Conservation (phyloP, 176 grass and related monocot species). For the Areca catechu region DNA sequence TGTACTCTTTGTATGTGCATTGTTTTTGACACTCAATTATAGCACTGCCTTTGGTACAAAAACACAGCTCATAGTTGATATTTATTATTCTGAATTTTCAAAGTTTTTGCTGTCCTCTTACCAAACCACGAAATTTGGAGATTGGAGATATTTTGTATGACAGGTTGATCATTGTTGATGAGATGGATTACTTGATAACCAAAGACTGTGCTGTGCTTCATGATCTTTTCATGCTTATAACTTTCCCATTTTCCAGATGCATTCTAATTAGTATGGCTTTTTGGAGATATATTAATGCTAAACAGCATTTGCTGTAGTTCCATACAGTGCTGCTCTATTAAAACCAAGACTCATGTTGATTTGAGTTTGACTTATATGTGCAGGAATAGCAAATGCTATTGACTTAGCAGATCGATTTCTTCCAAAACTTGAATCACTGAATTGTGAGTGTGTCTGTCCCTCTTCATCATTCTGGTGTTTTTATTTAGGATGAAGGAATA, state of each 20-base stretch:
- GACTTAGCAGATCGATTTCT: constrained; percentile 89
- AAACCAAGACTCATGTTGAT: too few species aligned
- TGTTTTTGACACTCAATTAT: background rate
- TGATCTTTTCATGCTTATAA: constrained; percentile 95
- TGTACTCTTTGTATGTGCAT: background rate
- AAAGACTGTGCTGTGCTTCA: constrained; percentile 76
- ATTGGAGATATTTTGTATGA: constrained; percentile 1
- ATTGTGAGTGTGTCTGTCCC: constrained; percentile 41
- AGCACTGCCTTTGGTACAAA: too few species aligned
- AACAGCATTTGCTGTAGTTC: background rate
- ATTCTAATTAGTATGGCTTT: constrained; percentile 63
- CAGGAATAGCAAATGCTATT: constrained; percentile 96
- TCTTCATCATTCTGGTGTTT: constrained; percentile 8
- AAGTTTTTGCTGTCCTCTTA: too few species aligned
- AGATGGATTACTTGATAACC: constrained; percentile 96
- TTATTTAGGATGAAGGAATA: constrained; percentile 1
- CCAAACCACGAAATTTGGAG: too few species aligned
- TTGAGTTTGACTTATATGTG: constrained; percentile 10
- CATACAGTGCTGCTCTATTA: too few species aligned
- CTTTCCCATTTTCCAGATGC: constrained; percentile 65
- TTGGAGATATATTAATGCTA: background rate
- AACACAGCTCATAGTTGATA: too few species aligned
- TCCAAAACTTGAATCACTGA: constrained; percentile 84
- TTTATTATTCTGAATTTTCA: too few species aligned
- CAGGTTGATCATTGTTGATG: constrained; percentile 85